Base-by-base conservation (phyloP, 306 rosid species). In the Citrullus amarus region DNA sequence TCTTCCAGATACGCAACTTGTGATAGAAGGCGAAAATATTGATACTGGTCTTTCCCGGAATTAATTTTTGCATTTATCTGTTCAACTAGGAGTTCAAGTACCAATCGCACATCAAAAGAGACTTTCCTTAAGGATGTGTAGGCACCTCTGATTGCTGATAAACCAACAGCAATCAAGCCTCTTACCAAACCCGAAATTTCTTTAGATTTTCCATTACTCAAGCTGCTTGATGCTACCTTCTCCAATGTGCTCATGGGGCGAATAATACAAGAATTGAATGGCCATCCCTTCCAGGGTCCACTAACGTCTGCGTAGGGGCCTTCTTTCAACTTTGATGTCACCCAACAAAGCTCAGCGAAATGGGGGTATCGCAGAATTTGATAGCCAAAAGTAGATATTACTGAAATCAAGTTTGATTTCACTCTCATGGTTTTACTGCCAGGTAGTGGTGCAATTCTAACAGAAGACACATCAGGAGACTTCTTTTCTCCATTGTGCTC, bases 201-300 rank as follows among this genome's bases (percentile, higher is more conserved):
- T 86, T 89, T 85, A 86, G 83, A 81, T 85, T 86, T 91, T 4
- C 80, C 48, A 79, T 84, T 82, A 72, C 85, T 84, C 59, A 88
- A 81, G 80, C 80, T 60, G 77, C 85, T 83, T 79, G 83, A 83
- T 67, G 62, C 78, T 70, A 57, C 88, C 81, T 88, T 82, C 68
- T 91, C 96, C 43, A 59, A 78, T 53, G 88, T 75, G 76, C 82
- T 86, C 78, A 44, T 72, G 18, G 99, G 96, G 55, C 91, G 89
- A 81, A 88, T 83, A 34, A 95, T 81, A 85, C 99, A 95, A 41
- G 99, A 91, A 85, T 95, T 92, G 85, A 95, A 95, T 77, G 98
- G 97, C 99, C 99, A 95, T 43, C 97, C 96, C 86, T 86, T 95
- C 99, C 99, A 95, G 41, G 97, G 97, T 46, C 99, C 99, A 81